Evolutionary conservation across 345 rosid species (phyloP), one percentile per base, ranked within the genome.

Genomic region (Ailanthus altissimus): DNA sequence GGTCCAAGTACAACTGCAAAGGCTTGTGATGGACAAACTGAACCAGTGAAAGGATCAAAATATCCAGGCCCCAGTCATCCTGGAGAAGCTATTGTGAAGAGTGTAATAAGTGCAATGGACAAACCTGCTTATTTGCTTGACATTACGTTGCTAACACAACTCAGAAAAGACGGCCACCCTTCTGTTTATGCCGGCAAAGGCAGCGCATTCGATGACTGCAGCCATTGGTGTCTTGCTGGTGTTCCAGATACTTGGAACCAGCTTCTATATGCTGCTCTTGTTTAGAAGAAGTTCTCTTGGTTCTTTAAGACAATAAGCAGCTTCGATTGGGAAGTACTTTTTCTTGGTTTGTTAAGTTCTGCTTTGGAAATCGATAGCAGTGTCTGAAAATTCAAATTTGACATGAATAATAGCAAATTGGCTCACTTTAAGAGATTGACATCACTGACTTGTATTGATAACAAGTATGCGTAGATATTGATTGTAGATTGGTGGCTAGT

Each of bases 161-260:
- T 88, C 70, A 87, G 98, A 21, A 91, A 84, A 77, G 98, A 91
- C 1, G 89, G 90, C 4, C 94, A 91, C 65, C 92, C 93, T 42
- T 89, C 94, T 0, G 61, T 78, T 40, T 93, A 87, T 9, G 62
- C 88, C 3, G 86, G 86, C 57, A 10, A 49, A 2, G 88, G 84
- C 50, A 8, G 5, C 6, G 21, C 43, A 1, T 56, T 76, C 0
- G 38, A 53, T 0, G 94, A 93, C 69, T 93, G 97, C 78, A 89
- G 93, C 78, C 98, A 93, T 67, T 93, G 97, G 98, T 90, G 98
- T 72, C 85, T 91, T 2, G 85, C 94, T 1, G 97, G 98, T 46
- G 85, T 87, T 79, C 98, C 93, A 0, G 94, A 91, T 76, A 74
- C 86, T 5, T 93, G 94, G 97, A 93, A 93, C 76, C 87, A 90